Evolutionary conservation across 371 early-diverging fungal genomes (phyloP).

Genomic region (Mucor circinelloides): DNA sequence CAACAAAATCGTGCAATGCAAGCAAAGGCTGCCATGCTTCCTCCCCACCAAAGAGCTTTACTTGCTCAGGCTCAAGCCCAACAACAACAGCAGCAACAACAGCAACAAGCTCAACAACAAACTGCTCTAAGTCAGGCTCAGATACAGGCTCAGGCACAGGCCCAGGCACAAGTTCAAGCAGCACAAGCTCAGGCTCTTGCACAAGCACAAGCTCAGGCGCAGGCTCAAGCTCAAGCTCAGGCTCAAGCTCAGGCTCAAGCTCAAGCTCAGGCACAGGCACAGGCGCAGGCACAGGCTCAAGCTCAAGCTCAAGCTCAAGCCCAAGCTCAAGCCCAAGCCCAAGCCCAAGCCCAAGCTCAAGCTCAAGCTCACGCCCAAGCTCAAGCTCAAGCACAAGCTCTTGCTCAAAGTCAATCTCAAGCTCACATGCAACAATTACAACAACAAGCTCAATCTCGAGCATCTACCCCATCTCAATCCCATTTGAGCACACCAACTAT

Average conservation of each 20-base stretch:
- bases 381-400: conserved; percentile 15
- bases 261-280: conserved; percentile 18
- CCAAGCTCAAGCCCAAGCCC: conserved; percentile 32
- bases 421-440: conserved; percentile 31
- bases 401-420: conserved; percentile 21
- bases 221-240: conserved; percentile 33
- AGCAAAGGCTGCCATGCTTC: conserved; percentile 32
- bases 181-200: conserved; percentile 33
- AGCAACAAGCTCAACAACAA: conserved; percentile 10
- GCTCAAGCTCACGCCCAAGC: conserved; percentile 23
- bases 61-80: conserved; percentile 18
- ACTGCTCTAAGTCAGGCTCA: conserved; percentile 10
- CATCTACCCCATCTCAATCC: conserved; percentile 44
- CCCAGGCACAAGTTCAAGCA: conserved; percentile 25
- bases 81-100: conserved; percentile 24
- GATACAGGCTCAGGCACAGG: conserved; percentile 30
- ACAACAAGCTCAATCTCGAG: conserved; percentile 40
- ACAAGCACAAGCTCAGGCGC: conserved; percentile 28
- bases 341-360: conserved; percentile 20
- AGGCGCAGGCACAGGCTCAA: conserved; percentile 15
- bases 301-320: conserved; percentile 35
- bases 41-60: conserved; percentile 30
- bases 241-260: conserved; percentile 25
- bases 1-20: conserved; percentile 40
- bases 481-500: conserved; percentile 36